Base-by-base conservation (phyloP, 768 basidiomycete genomes). In the Tylopilus vinaceipallidus region DNA sequence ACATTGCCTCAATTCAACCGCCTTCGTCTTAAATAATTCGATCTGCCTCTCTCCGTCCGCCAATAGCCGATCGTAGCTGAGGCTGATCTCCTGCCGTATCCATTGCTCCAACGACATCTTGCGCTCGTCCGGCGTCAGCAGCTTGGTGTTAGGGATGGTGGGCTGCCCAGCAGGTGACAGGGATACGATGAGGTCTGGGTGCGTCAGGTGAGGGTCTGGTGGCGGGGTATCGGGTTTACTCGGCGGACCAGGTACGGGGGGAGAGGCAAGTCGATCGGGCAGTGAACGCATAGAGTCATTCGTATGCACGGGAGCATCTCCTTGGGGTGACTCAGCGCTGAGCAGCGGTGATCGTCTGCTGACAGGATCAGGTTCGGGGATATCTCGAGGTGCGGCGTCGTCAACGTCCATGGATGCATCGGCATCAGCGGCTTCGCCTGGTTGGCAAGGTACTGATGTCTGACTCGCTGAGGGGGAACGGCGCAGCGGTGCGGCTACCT, bases 101-200 rank as follows among this genome's bases (percentile, higher is more conserved):
- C 88, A 88, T 60, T 93, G 81, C 60, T 93, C 91, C 41, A 94
- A 76, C 0, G 89, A 87, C 87, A 93, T 85, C 17, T 75, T 69
- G 51, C 84, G 73, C 63, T 93, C 87, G 17, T 79, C 80, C 29
- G 38, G 64, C 47, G 53, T 66, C 41, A 49, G 67, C 53, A 16
- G 24, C 38, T 58, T 54, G n/a, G 60, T n/a, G 27, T 32, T 27
- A 26, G 52, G 17, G 47, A 58, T 24, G 35, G 36, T 45, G 26
- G 61, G 50, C 6, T 52, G 43, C 24, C 48, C 51, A 29, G 49
- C 27, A 13, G 53, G 44, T 5, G 53, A 58, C 26, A 62, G 20
- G 32, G 55, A 49, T 22, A 65, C 27, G 22, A 55, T 41, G 11
- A 45, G 50, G 39, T 56, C 46, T 14, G 52, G 49, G 9, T 47